A percentile compares a stretch with the other conserved stretches of the same genome.
Conservation (phyloP, 129 eudicot species). For the Deinandra increscens region DNA sequence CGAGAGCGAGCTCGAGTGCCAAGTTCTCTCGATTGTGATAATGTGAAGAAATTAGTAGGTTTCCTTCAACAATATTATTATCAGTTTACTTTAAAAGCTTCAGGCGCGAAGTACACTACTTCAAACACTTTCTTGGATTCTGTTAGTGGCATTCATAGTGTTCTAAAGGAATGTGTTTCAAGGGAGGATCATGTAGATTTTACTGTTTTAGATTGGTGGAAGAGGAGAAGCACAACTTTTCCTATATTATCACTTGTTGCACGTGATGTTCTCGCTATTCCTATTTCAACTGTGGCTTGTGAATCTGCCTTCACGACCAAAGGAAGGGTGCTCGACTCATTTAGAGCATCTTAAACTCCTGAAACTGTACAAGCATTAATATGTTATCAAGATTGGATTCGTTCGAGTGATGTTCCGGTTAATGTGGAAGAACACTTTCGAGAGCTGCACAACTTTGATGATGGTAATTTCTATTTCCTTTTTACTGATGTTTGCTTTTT, state of each 20-base stretch:
- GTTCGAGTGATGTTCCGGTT: neutral
- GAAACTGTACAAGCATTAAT: constrained; percentile 6
- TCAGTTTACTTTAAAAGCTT: constrained; percentile 3
- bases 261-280: no score
- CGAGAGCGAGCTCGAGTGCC: neutral
- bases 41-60: neutral
- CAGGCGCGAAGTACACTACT: constrained; percentile 19
- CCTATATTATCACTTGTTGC: no score
- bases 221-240: no score
- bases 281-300: constrained; percentile 2
- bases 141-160: constrained; percentile 1
- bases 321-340: constrained; percentile 15
- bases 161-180: neutral
- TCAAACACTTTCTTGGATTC: constrained; percentile 9
- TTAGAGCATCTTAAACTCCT: neutral
- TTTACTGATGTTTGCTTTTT: neutral
- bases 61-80: constrained; percentile 13
- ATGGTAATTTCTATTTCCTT: neutral
- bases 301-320: neutral
- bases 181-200: neutral
- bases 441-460: constrained; percentile 4
- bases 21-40: constrained; percentile 5
- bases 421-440: constrained; percentile 10
- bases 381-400: constrained; percentile 21
- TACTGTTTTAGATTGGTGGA: no score